Base-by-base conservation (phyloP, 805 yeast species). In the Ascoidea tarda region DNA sequence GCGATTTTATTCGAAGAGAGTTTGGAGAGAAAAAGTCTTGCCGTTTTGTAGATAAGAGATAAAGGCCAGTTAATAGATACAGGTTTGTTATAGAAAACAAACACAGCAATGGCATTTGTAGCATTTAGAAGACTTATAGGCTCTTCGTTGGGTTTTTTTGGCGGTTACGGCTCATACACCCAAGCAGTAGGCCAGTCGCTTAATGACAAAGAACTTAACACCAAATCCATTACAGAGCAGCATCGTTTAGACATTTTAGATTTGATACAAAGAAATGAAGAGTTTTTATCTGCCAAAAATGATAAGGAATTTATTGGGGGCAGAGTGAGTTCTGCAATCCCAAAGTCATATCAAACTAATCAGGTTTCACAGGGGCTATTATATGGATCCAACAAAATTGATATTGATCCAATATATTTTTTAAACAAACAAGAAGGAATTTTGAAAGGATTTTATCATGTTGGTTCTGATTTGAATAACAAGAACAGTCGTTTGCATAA, bases 341-440 rank as follows among this genome's bases (percentile, higher is more conserved):
- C 89, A 0, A 69, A 65, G 48, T 79, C 78, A 6, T 88, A 84
- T 60, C 75, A 74, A 46, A 60, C 62, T 2, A 77, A 82, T 61
- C 84, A 83, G 65, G 87, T 84, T 6, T 81, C 84, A 0, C 78
- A 81, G 50, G 95, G 95, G 0, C 65, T 86, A 6, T 67, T 88
- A 50, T 78, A 77, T 58, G 90, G 95, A 0, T 77, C 79, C 1
- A 74, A 79, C 16, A 76, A 80, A 55, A 68, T 86, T 56, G 87
- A 84, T 53, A 77, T 86, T 32, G 95, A 87, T 60, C 96, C 96
- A 0, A 65, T 87, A 16, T 72, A 82, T 10, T 82, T 85, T 61
- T 60, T 72, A 47, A 73, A 84, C 59, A 65, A 66, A 16, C 61
- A 69, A 33, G 69, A 71, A 1, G 78, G 79, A 1, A 80, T 81